Base-by-base conservation (phyloP, 352 stramenopile genomes). In the Phytophthora pistaciae region DNA sequence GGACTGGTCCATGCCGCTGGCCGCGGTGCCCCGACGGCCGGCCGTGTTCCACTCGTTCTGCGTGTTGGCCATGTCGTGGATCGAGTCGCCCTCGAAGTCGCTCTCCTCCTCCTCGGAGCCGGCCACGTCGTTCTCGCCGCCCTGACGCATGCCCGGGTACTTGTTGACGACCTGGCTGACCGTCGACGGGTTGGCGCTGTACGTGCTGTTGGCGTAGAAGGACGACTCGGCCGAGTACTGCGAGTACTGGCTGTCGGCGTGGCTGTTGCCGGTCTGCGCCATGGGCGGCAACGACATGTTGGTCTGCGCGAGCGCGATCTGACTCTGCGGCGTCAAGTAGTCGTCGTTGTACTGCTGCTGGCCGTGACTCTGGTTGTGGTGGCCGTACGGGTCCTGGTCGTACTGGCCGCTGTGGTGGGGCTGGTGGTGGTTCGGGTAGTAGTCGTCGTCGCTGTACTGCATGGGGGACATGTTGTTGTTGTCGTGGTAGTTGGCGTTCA, bases 261-360 rank as follows among this genome's bases (percentile, higher is more conserved):
- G 68, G 16, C 56, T 70, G 3, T 74, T 38, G 21, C 50, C 52
- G 5, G 61, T 61, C 16, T 74, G 63, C 9, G 72, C 73, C 68
- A 80, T 75, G 3, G 78, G 71, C 5, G 80, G 79, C 44, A 83
- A 58, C 38, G 80, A 85, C 68, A 77, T 65, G 50, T 75, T 74
- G 21, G 80, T 72, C 33, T 82, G 71, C 16, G 70, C 77, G 6
- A 84, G 73, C 7, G 65, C 73, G 14, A 91, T 91, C 52, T 91
- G 80, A 64, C 80, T 91, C 9, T 67, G 68, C n/a, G 85, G 83
- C 11, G 85, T 91, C n/a, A 93, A 66, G 50, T 91, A 63, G 66
- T 91, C 85, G 58, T 91, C 78, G 69, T 87, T 82, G 52, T 82
- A 81, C 59, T 87, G 74, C 36, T 85, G 67, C 46, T 63, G 67